Evolutionary conservation across 1,284 basidiomycete genomes (phyloP), one percentile per base, ranked within the genome.

Genomic region (Austropuccinia psidii): DNA sequence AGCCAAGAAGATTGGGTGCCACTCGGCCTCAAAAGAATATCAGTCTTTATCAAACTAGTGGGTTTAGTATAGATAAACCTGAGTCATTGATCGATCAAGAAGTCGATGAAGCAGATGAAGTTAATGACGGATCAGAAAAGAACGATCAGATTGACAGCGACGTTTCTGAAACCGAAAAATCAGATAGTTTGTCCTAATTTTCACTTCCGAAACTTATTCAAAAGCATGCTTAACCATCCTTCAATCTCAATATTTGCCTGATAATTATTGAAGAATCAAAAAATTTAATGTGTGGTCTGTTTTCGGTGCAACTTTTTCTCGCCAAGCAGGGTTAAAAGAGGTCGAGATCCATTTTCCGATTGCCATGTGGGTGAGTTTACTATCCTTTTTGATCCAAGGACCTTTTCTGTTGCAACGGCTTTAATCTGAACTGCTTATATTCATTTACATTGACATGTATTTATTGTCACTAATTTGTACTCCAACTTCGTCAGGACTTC

Each of bases 401-500:
- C 8, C 9, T 9, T n/a, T 57, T 24, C n/a, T 27, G 24, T n/a
- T 19, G 8, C 24, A 27, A 27, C 54, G 4, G 31, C 54, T 2
- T 33, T 11, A 11, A 9, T 21, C 50, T n/a, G 50, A 54, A 13
- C 11, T 21, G 24, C 50, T 54, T 21, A n/a, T n/a, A n/a, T 19
- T 27, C 50, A 54, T 29, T 27, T 11, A 11, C 24, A 4, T 19
- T 19, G 8, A 9, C 33, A 9, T 27, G 27, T 6, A 19, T 58
- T 58, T 58, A 58, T 31, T 9, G 5, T 11, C 5, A 43, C 57
- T 45, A 5, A 4, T 54, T 60, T 29, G 37, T 19, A 39, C 27
- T 29, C 57, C 8, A 15, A 29, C 33, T 29, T 58, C 49, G 27
- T 15, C 70, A 93, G 91, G 95, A 98, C 80, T 97, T 98, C 81